A percentile compares a stretch with the other conserved stretches of the same genome.
Conservation (phyloP, 2,329 filamentous ascomycete genomes). For the Trichoderma koningiopsis region DNA sequence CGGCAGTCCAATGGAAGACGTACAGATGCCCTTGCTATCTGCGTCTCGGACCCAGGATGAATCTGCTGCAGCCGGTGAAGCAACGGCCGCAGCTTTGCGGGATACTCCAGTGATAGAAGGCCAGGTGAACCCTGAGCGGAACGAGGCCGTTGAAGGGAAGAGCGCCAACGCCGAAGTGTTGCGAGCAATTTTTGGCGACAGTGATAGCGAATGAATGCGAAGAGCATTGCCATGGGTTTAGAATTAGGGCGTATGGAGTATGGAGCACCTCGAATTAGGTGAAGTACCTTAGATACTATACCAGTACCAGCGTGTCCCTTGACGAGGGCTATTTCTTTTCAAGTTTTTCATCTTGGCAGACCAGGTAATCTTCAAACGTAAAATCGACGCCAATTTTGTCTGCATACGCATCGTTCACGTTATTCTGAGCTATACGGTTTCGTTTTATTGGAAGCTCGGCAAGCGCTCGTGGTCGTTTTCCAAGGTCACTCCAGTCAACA, state of each 20-base stretch:
- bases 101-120: conserved; percentile 23
- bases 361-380: background rate
- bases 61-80: background rate
- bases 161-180: conserved; percentile 81
- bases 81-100: background rate
- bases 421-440: background rate
- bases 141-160: conserved; percentile 66
- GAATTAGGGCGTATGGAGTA: background rate
- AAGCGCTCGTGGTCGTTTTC: background rate
- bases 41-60: background rate
- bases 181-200: conserved; percentile 90
- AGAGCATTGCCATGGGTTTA: background rate
- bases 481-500: background rate
- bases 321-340: background rate
- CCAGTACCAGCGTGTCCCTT: background rate
- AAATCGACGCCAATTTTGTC: background rate
- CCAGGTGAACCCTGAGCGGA: conserved; percentile 70
- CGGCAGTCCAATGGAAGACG: conserved; percentile 11
- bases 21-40: conserved; percentile 2
- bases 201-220: conserved; percentile 62
- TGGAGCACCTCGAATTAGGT: background rate
- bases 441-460: conserved; percentile 6
- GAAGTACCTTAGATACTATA: background rate
- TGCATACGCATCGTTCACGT: background rate
- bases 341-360: background rate